These are phyloP conservation scores for Calycina marina DNA, from an alignment of 2,329 filamentous ascomycete species.

Conservation along the genomic window DNA sequence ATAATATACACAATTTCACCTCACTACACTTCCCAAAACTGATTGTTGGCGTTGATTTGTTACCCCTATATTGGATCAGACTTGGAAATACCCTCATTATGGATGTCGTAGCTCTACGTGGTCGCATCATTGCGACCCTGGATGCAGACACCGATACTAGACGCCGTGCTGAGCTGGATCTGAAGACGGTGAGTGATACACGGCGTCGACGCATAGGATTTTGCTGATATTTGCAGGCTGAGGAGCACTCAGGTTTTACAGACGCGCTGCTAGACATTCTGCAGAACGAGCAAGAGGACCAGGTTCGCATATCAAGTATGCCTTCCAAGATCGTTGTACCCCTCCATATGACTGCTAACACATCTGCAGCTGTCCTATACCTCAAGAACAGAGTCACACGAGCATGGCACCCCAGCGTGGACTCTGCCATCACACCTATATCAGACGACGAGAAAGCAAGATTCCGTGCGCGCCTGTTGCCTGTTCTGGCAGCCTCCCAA, in stretches of 20 bases:
- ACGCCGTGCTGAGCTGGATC: conserved; percentile 63
- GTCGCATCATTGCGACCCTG: conserved; percentile 64
- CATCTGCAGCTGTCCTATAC: conserved; percentile 70
- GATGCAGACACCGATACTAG: conserved; percentile 60
- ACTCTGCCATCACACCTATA: conserved; percentile 55
- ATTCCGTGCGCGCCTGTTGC: conserved; percentile 77
- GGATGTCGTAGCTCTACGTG: conserved; percentile 62
- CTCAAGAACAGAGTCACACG: conserved; percentile 94
- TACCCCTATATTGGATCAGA: conserved; percentile 6
- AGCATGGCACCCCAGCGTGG: conserved; percentile 71
- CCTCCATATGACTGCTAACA: conserved; percentile 19
- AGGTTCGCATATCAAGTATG: conserved; percentile 79
- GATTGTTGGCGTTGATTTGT: no score
- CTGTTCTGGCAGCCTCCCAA: conserved; percentile 68
- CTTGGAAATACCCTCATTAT: conserved; percentile 34
- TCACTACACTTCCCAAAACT: conserved; percentile 7
- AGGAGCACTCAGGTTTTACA: conserved; percentile 79
- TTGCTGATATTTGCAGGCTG: conserved; percentile 44
- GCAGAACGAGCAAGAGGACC: conserved; percentile 72
- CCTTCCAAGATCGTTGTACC: conserved; percentile 18
- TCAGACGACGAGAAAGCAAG: conserved; percentile 78
- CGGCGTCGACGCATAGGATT: conserved; percentile 8
- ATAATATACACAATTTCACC: no score
- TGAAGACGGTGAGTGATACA: conserved; percentile 53
- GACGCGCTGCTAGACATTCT: conserved; percentile 84